Conservation (phyloP, 108 stramenopile genomes). For the Epithemia pelagica region DNA sequence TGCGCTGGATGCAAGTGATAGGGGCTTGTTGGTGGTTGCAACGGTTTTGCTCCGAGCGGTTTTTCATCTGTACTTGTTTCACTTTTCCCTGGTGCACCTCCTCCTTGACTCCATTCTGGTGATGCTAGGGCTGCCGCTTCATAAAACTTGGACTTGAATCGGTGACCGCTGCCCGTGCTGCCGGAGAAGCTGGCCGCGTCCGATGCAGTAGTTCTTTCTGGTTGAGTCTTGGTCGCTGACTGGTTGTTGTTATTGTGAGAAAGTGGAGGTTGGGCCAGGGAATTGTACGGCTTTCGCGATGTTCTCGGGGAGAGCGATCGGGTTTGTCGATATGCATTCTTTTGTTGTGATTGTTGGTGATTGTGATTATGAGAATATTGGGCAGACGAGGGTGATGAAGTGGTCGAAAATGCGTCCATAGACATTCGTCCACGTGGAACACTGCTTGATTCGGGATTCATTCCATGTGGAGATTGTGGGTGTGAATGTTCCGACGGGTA, state of each 20-base stretch:
- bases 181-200: background rate
- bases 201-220: background rate
- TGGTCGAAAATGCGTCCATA: background rate
- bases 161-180: background rate
- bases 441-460: background rate
- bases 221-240: background rate
- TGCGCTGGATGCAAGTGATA: background rate
- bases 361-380: background rate
- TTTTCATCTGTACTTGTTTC: background rate
- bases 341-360: background rate
- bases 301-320: background rate
- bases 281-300: background rate
- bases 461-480: background rate
- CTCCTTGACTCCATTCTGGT: slow-evolving; percentile 2
- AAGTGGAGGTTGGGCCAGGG: background rate
- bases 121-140: slow-evolving; percentile 3
- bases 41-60: background rate
- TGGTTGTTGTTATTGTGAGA: background rate
- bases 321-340: background rate
- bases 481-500: background rate
- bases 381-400: background rate
- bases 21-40: slow-evolving; percentile 2
- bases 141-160: background rate
- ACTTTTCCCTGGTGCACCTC: background rate
- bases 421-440: background rate